Evolutionary conservation across 495 filamentous ascomycete species (phyloP).

Genomic region (Cercophora scortea): DNA sequence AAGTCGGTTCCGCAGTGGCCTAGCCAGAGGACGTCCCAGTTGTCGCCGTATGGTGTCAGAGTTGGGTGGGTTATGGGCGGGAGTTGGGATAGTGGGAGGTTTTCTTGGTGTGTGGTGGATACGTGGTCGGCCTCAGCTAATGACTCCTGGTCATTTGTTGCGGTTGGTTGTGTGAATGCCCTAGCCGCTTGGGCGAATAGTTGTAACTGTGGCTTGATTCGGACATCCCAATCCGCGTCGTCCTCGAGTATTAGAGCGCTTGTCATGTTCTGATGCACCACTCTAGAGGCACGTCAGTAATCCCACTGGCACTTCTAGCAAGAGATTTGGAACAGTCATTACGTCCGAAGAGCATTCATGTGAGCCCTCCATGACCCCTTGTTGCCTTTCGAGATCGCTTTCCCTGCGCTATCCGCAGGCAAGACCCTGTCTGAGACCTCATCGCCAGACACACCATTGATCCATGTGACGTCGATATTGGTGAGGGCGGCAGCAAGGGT

Average conservation of each 20-base stretch:
- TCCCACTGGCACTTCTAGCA: too few relatives aligned
- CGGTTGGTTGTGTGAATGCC: slow-evolving; percentile 17
- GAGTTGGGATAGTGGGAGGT: background rate
- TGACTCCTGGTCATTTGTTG: background rate
- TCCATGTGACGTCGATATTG: slow-evolving; percentile 45
- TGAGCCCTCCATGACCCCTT: slow-evolving; percentile 41
- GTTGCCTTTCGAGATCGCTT: slow-evolving; percentile 12
- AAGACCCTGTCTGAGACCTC: slow-evolving; percentile 29
- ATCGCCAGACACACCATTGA: slow-evolving; percentile 43
- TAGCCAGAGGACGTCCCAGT: slow-evolving; percentile 45
- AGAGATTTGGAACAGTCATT: background rate
- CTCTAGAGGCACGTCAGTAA: slow-evolving; percentile 1
- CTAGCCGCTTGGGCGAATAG: slow-evolving; percentile 27
- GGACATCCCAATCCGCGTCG: slow-evolving; percentile 44
- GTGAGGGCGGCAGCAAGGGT: slow-evolving; percentile 43
- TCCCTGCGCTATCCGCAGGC: slow-evolving; percentile 11
- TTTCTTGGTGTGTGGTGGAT: background rate
- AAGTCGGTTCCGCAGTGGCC: slow-evolving; percentile 42
- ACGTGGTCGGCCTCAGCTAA: slow-evolving; percentile 4
- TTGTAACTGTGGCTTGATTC: slow-evolving; percentile 35
- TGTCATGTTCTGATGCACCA: slow-evolving; percentile 26
- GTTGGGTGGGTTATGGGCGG: background rate
- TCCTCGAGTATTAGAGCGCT: slow-evolving; percentile 43
- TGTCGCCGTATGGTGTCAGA: slow-evolving; percentile 29
- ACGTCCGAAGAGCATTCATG: slow-evolving; percentile 35